Conservation (phyloP, 345 rosid species). For the Hevea brasiliensis region DNA sequence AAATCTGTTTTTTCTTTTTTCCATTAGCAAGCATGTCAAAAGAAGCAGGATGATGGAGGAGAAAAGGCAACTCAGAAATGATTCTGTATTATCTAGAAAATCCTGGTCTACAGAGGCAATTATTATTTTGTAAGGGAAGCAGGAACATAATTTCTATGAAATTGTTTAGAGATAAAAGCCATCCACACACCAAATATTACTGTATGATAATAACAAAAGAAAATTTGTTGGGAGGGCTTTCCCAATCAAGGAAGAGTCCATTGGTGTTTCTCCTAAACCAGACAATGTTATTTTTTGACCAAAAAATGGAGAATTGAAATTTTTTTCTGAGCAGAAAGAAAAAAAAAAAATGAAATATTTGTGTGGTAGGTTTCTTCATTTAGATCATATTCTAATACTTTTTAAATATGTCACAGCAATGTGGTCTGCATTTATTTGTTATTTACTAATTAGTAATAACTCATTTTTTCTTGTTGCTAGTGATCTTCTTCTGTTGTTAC, state of each 20-base stretch:
- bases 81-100: not conserved
- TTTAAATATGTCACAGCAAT: no score
- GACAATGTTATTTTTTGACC: no score
- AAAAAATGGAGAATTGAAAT: not conserved
- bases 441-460: slow-evolving; percentile 15
- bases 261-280: no score
- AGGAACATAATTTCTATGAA: slow-evolving; percentile 2
- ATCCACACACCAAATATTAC: not conserved
- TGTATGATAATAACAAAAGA: not conserved
- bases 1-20: not conserved
- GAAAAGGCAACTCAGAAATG: not conserved
- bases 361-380: not conserved
- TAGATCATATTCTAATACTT: slow-evolving; percentile 14
- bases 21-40: not conserved
- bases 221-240: not conserved
- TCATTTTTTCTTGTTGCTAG: not conserved
- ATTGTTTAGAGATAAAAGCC: not conserved
- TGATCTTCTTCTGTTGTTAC: not conserved
- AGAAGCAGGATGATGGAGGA: not conserved
- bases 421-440: slow-evolving; percentile 14
- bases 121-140: not conserved
- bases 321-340: not conserved
- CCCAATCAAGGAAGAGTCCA: not conserved
- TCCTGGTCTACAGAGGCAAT: not conserved
- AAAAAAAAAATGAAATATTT: not conserved